These are phyloP conservation scores for Apiospora pterosperma DNA, from an alignment of 2,329 filamentous ascomycete species.

Conservation along the genomic window DNA sequence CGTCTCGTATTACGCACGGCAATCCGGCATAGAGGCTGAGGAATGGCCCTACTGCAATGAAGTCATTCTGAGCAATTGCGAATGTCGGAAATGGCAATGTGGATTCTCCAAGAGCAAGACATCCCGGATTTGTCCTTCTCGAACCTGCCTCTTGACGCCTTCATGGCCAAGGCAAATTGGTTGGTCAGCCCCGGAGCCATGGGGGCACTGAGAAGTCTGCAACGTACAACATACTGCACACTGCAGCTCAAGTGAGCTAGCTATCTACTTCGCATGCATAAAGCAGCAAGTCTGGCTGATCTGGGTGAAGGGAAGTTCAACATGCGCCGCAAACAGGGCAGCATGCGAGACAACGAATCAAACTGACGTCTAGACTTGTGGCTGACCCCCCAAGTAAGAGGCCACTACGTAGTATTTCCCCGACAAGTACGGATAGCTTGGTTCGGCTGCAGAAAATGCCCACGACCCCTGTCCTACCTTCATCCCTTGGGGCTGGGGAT, in stretches of 20 bases:
- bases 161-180: no score
- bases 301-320: no score
- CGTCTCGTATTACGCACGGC: background rate
- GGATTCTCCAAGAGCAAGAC: no score
- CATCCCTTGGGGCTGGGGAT: background rate
- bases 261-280: no score
- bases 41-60: background rate
- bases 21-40: background rate
- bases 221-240: background rate
- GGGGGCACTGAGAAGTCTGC: background rate
- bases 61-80: background rate
- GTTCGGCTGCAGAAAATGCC: background rate
- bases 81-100: background rate
- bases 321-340: no score
- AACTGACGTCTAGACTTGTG: conserved; percentile 3
- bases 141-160: no score
- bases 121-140: background rate
- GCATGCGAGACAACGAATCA: background rate
- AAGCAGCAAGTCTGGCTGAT: no score
- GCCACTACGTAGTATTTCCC: background rate
- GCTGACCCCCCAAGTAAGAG: background rate
- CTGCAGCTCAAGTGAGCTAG: background rate
- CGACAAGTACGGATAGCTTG: background rate
- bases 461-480: background rate
- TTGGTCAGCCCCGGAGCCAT: background rate